Conservation (phyloP, 371 early-diverging fungal genomes). For the Cokeromyces recurvatus region DNA sequence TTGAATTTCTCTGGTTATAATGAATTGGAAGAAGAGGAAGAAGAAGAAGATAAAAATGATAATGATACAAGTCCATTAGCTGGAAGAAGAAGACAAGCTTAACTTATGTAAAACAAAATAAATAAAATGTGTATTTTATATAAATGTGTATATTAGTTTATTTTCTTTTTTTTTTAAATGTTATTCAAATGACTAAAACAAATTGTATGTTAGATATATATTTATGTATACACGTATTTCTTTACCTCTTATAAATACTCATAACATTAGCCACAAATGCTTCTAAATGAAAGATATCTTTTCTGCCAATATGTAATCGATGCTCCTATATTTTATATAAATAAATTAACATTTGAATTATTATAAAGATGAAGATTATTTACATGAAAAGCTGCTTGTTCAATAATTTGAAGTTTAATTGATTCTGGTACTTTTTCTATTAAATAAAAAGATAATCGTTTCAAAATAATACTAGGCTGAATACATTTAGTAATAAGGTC, state of each 20-base stretch:
- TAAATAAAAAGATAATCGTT: slow-evolving; percentile 71
- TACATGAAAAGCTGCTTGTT: slow-evolving; percentile 80
- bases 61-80: slow-evolving; percentile 5
- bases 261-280: slow-evolving; percentile 93
- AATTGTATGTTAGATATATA: no score
- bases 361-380: slow-evolving; percentile 8
- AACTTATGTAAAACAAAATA: no score
- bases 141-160: no score
- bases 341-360: neutral
- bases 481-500: slow-evolving; percentile 89
- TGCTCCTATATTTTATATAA: slow-evolving; percentile 69
- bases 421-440: slow-evolving; percentile 55
- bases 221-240: no score
- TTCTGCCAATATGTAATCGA: slow-evolving; percentile 81
- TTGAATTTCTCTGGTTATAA: slow-evolving; percentile 16
- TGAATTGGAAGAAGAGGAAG: slow-evolving; percentile 12
- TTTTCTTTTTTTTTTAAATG: no score
- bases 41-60: neutral
- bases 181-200: no score
- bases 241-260: slow-evolving; percentile 59
- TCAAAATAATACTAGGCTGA: slow-evolving; percentile 67
- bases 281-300: slow-evolving; percentile 97
- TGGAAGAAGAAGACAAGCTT: neutral
- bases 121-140: no score
- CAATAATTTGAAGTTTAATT: slow-evolving; percentile 64